Conservation (phyloP, 805 yeast genomes). For the Hermanozyma aechmeae region DNA sequence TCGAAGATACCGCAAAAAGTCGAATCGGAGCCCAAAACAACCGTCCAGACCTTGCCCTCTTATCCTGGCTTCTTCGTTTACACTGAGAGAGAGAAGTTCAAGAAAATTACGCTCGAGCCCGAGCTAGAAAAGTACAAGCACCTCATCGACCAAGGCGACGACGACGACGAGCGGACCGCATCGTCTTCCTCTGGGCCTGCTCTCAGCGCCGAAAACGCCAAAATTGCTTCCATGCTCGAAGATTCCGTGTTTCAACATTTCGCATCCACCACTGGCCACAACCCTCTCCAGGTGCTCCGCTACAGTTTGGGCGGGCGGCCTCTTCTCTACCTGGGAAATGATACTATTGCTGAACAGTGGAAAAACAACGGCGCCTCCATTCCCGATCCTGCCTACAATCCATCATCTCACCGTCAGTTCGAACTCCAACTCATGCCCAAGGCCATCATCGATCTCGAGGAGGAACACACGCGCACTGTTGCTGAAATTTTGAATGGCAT, state of each 20-base stretch:
- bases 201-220: slow-evolving; percentile 12
- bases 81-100: slow-evolving; percentile 63
- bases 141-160: slow-evolving; percentile 42
- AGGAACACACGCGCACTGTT: slow-evolving; percentile 16
- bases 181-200: slow-evolving; percentile 8
- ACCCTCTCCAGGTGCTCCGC: slow-evolving; percentile 80
- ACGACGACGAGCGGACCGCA: slow-evolving; percentile 17
- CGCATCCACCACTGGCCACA: slow-evolving; percentile 63
- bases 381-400: slow-evolving; percentile 56
- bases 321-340: slow-evolving; percentile 59
- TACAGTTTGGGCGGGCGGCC: slow-evolving; percentile 79
- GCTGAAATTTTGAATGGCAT: slow-evolving; percentile 59
- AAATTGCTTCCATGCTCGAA: slow-evolving; percentile 46
- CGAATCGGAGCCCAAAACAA: slow-evolving; percentile 1
- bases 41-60: slow-evolving; percentile 23
- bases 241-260: slow-evolving; percentile 78
- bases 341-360: slow-evolving; percentile 40
- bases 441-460: slow-evolving; percentile 73
- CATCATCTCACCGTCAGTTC: slow-evolving; percentile 51
- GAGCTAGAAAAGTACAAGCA: slow-evolving; percentile 36
- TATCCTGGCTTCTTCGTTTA: slow-evolving; percentile 63
- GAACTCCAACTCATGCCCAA: slow-evolving; percentile 95
- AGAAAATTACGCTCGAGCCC: slow-evolving; percentile 44
- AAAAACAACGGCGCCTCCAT: slow-evolving; percentile 24
- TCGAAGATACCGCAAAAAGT: slow-evolving; percentile 3